Evolutionary conservation across 2,329 filamentous ascomycete genomes (phyloP), one percentile per base, ranked within the genome.

Genomic region (Fusarium burgessii): DNA sequence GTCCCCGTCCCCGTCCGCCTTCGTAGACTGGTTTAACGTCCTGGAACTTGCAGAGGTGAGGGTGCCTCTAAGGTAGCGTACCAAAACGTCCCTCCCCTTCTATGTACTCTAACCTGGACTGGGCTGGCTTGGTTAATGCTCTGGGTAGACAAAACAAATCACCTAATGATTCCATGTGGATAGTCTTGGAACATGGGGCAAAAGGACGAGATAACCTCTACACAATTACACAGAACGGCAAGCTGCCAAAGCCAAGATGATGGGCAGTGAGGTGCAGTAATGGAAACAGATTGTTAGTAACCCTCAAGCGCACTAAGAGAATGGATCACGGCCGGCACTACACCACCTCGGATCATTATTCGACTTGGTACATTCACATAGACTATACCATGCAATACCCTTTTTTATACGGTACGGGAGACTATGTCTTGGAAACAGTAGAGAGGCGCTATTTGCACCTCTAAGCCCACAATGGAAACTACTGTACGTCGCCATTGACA

Each of bases 281-380:
- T 58, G 47, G 64, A 61, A 62, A 23, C 49, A 67, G 17, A 62
- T 35, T 25, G 43, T 61, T 56, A 41, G 59, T 42, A 56, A 46
- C 47, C 51, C 47, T 45, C 23, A 50, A 47, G 45, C 50, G 42
- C 62, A 71, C 73, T 65, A 71, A 43, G 42, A 51, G 43, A 45
- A 54, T 68, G 47, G 36, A 67, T 64, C 45, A 40, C 49, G 46
- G 62, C 58, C 41, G 57, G 62, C 58, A 60, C 71, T 62, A 63
- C 64, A 62, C 63, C 62, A 73, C 58, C 49, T 73, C 55, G 62
- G 66, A 68, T 57, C 56, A 64, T 61, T 52, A 55, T 67, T 62
- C 55, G 20, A 46, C 47, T 58, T 61, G 55, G 66, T 68, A 20
- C 57, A 54, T 64, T 54, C 43, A 54, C 47, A 47, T 29, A 23